Evolutionary conservation across 805 yeast species (phyloP), one percentile per base, ranked within the genome.

Genomic region (Myxozyma vanderwaltii): DNA sequence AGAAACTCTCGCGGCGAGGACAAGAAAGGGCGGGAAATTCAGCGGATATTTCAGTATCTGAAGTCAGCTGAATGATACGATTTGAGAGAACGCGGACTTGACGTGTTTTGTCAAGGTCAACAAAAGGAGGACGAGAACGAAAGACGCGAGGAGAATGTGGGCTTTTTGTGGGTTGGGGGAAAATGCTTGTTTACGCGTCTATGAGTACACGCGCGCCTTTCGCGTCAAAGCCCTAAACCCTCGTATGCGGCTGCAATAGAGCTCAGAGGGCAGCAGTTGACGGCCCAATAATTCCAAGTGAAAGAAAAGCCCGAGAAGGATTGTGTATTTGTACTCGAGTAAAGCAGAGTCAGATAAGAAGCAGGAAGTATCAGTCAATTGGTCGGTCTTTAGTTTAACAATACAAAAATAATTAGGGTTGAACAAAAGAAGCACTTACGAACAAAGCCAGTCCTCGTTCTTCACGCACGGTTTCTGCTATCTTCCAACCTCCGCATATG

Each of bases 211-310:
- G 51, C 51, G 51, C 27, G 19, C 17, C 39, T 33, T 47, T 31
- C 51, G 51, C 51, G 51, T 47, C 40, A 19, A 4, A n/a, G 35
- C 51, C 51, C 51, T 47, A 47, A 47, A n/a, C 51, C 39, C 17
- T 23, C 6, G 15, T 23, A n/a, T n/a, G n/a, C n/a, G n/a, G n/a
- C n/a, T n/a, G n/a, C n/a, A n/a, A n/a, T n/a, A n/a, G n/a, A n/a
- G n/a, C n/a, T n/a, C n/a, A n/a, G n/a, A n/a, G n/a, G n/a, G n/a
- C n/a, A n/a, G n/a, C n/a, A n/a, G n/a, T n/a, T n/a, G n/a, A n/a
- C n/a, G n/a, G n/a, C n/a, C n/a, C n/a, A n/a, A n/a, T n/a, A n/a
- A n/a, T n/a, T n/a, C n/a, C n/a, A n/a, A n/a, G n/a, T n/a, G n/a
- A n/a, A n/a, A n/a, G n/a, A n/a, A n/a, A n/a, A n/a, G n/a, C n/a